phyloP scores from a whole-genome alignment of 2,329 filamentous ascomycete genomes.

The Blumeria graminis region DNA sequence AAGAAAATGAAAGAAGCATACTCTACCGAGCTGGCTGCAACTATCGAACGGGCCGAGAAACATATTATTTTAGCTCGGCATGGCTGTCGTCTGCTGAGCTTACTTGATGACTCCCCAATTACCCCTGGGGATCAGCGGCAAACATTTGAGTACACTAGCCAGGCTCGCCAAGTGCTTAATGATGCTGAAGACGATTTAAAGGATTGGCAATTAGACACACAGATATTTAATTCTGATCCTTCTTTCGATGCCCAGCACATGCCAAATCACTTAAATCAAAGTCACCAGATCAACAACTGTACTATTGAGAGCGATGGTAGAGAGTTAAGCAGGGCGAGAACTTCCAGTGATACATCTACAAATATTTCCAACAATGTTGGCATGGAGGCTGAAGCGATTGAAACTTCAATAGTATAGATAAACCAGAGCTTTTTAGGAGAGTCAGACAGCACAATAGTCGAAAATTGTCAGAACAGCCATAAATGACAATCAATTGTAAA shows the following conservation, averaged over 20 bases:
- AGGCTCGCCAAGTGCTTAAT: slow-evolving; percentile 67
- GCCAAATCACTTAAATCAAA: not conserved
- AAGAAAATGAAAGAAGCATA: slow-evolving; percentile 94
- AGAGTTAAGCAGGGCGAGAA: too few relatives aligned
- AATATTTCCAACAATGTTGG: too few relatives aligned
- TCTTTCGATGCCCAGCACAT: not conserved
- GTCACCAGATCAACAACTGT: not conserved
- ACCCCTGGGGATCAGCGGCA: slow-evolving; percentile 59
- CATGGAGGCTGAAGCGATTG: too few relatives aligned
- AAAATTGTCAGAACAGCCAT: too few relatives aligned
- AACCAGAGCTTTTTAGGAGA: too few relatives aligned
- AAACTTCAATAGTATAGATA: too few relatives aligned
- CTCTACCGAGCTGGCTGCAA: slow-evolving; percentile 64
- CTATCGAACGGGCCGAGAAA: slow-evolving; percentile 91
- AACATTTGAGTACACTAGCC: slow-evolving; percentile 38
- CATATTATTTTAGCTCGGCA: slow-evolving; percentile 86
- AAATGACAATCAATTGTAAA: too few relatives aligned
- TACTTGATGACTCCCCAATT: slow-evolving; percentile 74
- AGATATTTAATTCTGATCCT: not conserved
- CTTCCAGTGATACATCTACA: too few relatives aligned
- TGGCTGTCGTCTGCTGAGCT: slow-evolving; percentile 57
- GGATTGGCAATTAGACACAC: slow-evolving; percentile 30
- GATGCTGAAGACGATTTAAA: slow-evolving; percentile 78
- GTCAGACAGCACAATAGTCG: too few relatives aligned
- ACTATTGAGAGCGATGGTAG: not conserved